These are phyloP conservation scores for Isoetes taiwanensis DNA, from an alignment of 75 land plant species.

Conservation along the genomic window DNA sequence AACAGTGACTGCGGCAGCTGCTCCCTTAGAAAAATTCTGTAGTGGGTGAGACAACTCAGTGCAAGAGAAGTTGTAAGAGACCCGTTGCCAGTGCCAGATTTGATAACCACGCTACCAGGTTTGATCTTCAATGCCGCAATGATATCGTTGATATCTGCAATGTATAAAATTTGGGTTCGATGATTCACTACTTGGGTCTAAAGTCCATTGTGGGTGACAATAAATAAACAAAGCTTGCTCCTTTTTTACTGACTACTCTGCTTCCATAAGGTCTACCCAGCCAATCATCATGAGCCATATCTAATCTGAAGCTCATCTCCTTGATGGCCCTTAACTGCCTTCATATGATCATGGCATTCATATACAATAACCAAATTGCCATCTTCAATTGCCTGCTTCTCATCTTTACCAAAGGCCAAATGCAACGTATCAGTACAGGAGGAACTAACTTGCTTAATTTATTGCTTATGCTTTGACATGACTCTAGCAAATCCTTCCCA, in stretches of 20 bases:
- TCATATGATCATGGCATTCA: conserved; percentile 75
- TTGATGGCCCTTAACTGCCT: conserved; percentile 48
- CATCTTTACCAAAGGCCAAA: not conserved
- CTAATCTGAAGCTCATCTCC: conserved; percentile 46
- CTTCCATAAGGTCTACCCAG: conserved; percentile 83
- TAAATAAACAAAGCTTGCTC: conserved; percentile 55
- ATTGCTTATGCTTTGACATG: no score
- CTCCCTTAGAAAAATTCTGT: no score
- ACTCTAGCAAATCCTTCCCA: no score
- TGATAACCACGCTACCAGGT: conserved; percentile 72
- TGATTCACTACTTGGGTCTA: conserved; percentile 94
- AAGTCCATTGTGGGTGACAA: conserved; percentile 77
- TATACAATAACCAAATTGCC: conserved; percentile 84
- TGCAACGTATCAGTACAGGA: no score
- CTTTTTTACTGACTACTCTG: conserved; percentile 58
- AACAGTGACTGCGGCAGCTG: no score
- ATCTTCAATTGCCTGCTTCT: conserved; percentile 22
- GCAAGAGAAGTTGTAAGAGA: conserved; percentile 81
- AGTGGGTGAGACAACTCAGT: conserved; percentile 66
- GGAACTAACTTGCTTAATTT: no score
- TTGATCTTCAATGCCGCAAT: conserved; percentile 63
- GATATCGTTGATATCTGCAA: conserved; percentile 86
- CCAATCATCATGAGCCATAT: conserved; percentile 84
- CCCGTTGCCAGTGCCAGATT: conserved; percentile 94
- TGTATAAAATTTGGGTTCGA: conserved; percentile 82